Evolutionary conservation across 2,329 filamentous ascomycete genomes (phyloP).

Genomic region (Karstenula rhodostoma): DNA sequence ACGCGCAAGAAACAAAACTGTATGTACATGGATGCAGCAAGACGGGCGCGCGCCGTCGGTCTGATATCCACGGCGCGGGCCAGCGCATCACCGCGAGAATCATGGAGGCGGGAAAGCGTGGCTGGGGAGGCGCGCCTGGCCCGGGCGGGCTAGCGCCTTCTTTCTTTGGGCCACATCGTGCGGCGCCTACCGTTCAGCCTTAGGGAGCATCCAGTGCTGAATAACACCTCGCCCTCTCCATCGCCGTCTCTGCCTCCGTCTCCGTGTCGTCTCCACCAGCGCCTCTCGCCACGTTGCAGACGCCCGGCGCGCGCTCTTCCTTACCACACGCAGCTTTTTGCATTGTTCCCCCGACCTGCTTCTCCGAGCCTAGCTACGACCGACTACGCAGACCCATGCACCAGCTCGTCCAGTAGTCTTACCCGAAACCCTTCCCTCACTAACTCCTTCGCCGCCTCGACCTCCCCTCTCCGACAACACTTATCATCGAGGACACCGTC

Average conservation of each 20-base stretch:
- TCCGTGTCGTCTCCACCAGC: not conserved
- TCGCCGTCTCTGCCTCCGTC: too few relatives aligned
- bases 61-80: conserved; percentile 9
- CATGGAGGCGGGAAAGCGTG: conserved; percentile 12
- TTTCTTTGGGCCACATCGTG: conserved; percentile 3
- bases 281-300: not conserved
- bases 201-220: not conserved
- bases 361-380: not conserved
- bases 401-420: conserved; percentile 5
- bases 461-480: conserved; percentile 5
- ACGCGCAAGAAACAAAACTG: not conserved
- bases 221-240: not conserved
- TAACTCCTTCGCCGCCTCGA: conserved; percentile 8
- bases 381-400: conserved; percentile 13
- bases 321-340: not conserved
- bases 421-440: conserved; percentile 15
- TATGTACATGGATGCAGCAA: conserved; percentile 21
- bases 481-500: conserved; percentile 12
- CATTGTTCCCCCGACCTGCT: conserved; percentile 11
- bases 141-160: conserved; percentile 6
- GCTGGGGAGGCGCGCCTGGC: conserved; percentile 9
- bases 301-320: conserved; percentile 2
- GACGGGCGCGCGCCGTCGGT: conserved; percentile 16
- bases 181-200: not conserved
- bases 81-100: conserved; percentile 18